Percentiles rank a stretch among this genome's conserved stretches.
Conservation (phyloP, 202 grass and related monocot species). For the Setaria viridis region DNA sequence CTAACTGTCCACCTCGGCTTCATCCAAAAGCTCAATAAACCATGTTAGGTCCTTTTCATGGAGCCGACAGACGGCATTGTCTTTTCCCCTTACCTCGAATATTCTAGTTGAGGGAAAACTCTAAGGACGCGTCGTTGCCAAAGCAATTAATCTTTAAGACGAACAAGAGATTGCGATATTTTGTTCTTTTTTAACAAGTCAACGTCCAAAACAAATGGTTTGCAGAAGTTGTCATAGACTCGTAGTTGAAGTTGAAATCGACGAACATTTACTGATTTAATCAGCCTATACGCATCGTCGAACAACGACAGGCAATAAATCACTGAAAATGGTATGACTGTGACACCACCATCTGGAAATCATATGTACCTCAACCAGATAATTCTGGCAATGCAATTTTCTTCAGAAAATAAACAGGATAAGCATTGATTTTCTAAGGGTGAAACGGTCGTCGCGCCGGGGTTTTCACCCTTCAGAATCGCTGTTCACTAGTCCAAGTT, state of each 20-base stretch:
- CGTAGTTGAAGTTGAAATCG: not conserved
- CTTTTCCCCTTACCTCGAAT: not conserved
- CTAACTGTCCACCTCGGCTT: constrained; percentile 35
- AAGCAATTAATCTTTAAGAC: constrained; percentile 21
- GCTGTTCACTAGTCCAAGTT: constrained; percentile 41
- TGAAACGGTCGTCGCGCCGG: not conserved
- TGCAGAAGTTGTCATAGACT: not conserved
- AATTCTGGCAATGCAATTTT: not conserved
- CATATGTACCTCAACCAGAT: not conserved
- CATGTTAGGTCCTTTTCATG: constrained; percentile 29
- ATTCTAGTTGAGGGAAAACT: constrained; percentile 1
- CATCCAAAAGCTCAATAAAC: constrained; percentile 15
- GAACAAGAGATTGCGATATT: not conserved
- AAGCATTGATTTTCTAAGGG: not conserved
- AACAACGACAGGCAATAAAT: constrained; percentile 1
- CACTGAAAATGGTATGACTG: not conserved
- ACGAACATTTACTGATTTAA: not conserved
- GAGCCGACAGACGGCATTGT: not conserved
- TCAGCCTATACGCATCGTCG: not conserved
- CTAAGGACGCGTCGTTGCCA: not conserved
- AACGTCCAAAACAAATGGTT: constrained; percentile 22
- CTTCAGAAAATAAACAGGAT: not conserved
- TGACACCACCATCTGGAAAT: not conserved
- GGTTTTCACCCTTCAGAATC: not conserved
- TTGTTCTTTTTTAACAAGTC: constrained; percentile 12